Evolutionary conservation across 495 filamentous ascomycete species (phyloP).

Genomic region (Hypoxylon lienhwacheense): DNA sequence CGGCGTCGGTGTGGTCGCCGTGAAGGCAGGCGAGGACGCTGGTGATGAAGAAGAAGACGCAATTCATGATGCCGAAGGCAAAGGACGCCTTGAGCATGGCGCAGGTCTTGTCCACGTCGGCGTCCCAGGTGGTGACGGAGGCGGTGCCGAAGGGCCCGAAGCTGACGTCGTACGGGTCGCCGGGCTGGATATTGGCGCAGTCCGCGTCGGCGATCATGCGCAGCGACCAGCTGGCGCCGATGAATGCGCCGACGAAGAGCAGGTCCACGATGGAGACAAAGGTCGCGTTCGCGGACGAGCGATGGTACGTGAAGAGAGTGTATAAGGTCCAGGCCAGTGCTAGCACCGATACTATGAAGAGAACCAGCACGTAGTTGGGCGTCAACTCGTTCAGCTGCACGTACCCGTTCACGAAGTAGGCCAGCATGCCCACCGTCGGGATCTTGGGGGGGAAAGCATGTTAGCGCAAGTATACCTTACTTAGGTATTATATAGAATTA

Average conservation of each 20-base stretch:
- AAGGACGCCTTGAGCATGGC: constrained; percentile 86
- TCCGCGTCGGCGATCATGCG: constrained; percentile 66
- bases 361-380: constrained; percentile 76
- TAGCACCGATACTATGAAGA: constrained; percentile 87
- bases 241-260: constrained; percentile 77
- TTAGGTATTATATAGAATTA: not conserved
- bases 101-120: constrained; percentile 71
- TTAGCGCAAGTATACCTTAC: not conserved
- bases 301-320: constrained; percentile 79
- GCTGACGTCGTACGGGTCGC: constrained; percentile 53
- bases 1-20: constrained; percentile 43
- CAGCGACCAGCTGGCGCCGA: constrained; percentile 76
- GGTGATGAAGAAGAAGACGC: constrained; percentile 78
- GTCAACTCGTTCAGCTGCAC: constrained; percentile 70
- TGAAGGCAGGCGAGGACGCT: constrained; percentile 63
- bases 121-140: constrained; percentile 45
- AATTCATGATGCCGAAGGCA: constrained; percentile 86
- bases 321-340: constrained; percentile 76
- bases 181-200: constrained; percentile 60
- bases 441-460: constrained; percentile 49
- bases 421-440: constrained; percentile 85
- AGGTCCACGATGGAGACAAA: constrained; percentile 83
- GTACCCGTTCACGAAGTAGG: constrained; percentile 81
- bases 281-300: constrained; percentile 66
- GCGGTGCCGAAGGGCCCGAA: constrained; percentile 63